A percentile compares a stretch with the other conserved stretches of the same genome.
Conservation (phyloP, 2,329 filamentous ascomycete genomes). For the Ophioceras dolichostomum region DNA sequence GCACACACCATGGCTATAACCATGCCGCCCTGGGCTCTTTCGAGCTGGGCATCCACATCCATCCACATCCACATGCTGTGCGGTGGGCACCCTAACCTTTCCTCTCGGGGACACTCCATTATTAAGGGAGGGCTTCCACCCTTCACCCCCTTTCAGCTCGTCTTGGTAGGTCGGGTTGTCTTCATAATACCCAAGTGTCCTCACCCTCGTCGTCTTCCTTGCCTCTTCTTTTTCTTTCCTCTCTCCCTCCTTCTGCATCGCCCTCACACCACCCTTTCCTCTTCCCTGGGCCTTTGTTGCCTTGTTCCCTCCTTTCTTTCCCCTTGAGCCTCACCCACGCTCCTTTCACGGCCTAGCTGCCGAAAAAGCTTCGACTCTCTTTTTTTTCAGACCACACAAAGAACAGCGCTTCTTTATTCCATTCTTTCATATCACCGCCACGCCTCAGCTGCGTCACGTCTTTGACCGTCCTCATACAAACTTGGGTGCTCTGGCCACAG, state of each 20-base stretch:
- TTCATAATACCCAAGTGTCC: too few relatives aligned
- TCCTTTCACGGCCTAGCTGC: slow-evolving; percentile 1
- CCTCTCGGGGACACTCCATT: too few relatives aligned
- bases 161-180: too few relatives aligned
- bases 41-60: too few relatives aligned
- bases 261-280: too few relatives aligned
- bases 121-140: too few relatives aligned
- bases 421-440: not conserved
- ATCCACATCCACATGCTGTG: too few relatives aligned
- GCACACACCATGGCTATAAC: too few relatives aligned
- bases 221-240: not conserved
- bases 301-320: not conserved
- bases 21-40: too few relatives aligned
- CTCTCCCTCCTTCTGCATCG: not conserved
- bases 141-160: too few relatives aligned
- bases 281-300: not conserved
- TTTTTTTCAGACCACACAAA: not conserved
- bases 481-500: not conserved
- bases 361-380: not conserved
- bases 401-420: not conserved
- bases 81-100: too few relatives aligned
- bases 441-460: not conserved
- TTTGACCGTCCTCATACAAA: not conserved
- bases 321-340: not conserved
- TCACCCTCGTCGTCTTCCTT: not conserved